These are phyloP conservation scores for Inonotus obliquus DNA, from an alignment of 1,284 basidiomycete genomes.

Conservation along the genomic window DNA sequence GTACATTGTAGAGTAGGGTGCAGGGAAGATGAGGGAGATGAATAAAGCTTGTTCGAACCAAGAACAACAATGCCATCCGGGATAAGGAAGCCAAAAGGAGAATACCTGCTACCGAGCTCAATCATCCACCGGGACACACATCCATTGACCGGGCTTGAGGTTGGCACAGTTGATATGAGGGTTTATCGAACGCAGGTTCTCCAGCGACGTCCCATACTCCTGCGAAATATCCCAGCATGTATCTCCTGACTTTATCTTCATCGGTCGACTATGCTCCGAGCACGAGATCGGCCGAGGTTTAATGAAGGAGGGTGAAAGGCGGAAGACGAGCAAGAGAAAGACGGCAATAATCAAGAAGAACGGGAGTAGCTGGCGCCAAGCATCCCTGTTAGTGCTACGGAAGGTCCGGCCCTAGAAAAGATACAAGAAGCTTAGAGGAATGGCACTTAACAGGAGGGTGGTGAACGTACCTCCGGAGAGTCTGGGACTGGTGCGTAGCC, in stretches of 20 bases:
- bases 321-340: slow-evolving; percentile 60
- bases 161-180: slow-evolving; percentile 49
- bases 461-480: slow-evolving; percentile 44
- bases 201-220: slow-evolving; percentile 46
- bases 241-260: slow-evolving; percentile 56
- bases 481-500: slow-evolving; percentile 51
- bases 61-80: slow-evolving; percentile 28
- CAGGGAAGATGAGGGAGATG: neutral
- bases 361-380: slow-evolving; percentile 50
- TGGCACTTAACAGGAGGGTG: neutral
- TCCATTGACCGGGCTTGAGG: slow-evolving; percentile 52
- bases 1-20: neutral
- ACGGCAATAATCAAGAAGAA: slow-evolving; percentile 70
- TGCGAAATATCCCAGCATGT: slow-evolving; percentile 65
- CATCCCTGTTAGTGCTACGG: slow-evolving; percentile 23
- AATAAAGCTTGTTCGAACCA: slow-evolving; percentile 4
- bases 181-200: slow-evolving; percentile 51
- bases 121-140: slow-evolving; percentile 50
- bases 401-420: slow-evolving; percentile 6
- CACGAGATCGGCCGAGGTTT: slow-evolving; percentile 35
- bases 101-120: neutral
- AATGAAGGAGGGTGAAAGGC: slow-evolving; percentile 43
- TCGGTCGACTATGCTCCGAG: slow-evolving; percentile 42
- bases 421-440: slow-evolving; percentile 9
- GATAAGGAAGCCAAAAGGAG: slow-evolving; percentile 13